Conservation (phyloP, 768 basidiomycete genomes). For the Auriculariales sp. region DNA sequence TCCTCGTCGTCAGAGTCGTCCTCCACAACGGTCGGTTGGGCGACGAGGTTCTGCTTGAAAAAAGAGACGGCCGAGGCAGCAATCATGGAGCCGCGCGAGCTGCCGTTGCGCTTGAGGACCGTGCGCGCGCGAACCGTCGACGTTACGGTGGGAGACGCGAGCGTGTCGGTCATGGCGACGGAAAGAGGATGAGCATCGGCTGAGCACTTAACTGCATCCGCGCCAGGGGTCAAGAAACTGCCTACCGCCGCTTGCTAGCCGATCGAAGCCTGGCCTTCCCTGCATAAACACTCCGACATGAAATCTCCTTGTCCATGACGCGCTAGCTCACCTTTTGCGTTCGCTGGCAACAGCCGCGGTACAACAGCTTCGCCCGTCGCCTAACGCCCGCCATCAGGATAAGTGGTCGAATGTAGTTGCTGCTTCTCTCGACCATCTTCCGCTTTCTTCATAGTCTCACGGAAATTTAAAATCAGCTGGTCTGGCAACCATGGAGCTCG, state of each 20-base stretch:
- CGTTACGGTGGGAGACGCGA: background rate
- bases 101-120: background rate
- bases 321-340: background rate
- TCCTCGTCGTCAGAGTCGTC: background rate
- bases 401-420: too few species aligned
- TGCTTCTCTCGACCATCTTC: too few species aligned
- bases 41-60: background rate
- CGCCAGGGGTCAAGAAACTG: background rate
- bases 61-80: background rate
- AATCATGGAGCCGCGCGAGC: background rate
- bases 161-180: background rate
- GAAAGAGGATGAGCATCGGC: background rate
- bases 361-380: too few species aligned
- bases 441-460: too few species aligned
- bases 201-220: background rate
- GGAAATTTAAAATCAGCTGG: too few species aligned
- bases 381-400: too few species aligned
- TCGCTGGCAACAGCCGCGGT: background rate
- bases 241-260: too few species aligned
- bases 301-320: background rate
- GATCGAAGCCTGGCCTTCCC: background rate
- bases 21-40: background rate
- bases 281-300: background rate
- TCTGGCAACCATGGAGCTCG: too few species aligned
- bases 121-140: background rate